phyloP scores from a whole-genome alignment of 208 protist genomes.

The Plasmodiophora brassicae region DNA sequence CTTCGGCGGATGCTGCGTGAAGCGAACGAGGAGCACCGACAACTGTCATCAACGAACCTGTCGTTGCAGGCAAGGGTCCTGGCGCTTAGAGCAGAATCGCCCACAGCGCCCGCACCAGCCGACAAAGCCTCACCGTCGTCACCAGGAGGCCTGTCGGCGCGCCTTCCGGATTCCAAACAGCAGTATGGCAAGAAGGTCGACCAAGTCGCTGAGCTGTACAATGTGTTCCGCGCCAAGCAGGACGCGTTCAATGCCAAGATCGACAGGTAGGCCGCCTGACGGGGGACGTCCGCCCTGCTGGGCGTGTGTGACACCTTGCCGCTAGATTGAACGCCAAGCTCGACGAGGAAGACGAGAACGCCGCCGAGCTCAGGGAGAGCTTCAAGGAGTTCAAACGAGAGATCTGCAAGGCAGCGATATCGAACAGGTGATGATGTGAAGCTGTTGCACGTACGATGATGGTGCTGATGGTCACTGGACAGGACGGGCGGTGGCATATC shows the following conservation, averaged over 20 bases:
- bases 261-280: no score
- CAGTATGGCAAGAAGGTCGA: not conserved
- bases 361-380: not conserved
- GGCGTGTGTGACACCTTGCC: no score
- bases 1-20: conserved; percentile 9
- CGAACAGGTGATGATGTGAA: no score
- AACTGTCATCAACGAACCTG: no score
- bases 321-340: not conserved
- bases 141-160: not conserved
- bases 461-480: no score
- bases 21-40: not conserved
- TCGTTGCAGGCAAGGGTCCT: not conserved
- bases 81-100: not conserved
- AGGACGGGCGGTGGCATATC: not conserved
- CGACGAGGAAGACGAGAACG: conserved; percentile 29
- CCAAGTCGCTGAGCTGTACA: not conserved
- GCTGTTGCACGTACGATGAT: no score
- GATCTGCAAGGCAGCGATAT: not conserved
- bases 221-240: not conserved
- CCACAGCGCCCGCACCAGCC: not conserved
- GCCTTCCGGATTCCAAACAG: not conserved
- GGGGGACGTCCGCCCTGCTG: no score
- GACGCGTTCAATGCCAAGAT: not conserved
- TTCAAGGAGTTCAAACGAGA: conserved; percentile 6
- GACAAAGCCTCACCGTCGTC: not conserved